A percentile compares a stretch with the other conserved stretches of the same genome.
These are phyloP conservation scores for Sporothrix globosa DNA, from an alignment of 2,329 filamentous ascomycete species.

Conservation along the genomic window DNA sequence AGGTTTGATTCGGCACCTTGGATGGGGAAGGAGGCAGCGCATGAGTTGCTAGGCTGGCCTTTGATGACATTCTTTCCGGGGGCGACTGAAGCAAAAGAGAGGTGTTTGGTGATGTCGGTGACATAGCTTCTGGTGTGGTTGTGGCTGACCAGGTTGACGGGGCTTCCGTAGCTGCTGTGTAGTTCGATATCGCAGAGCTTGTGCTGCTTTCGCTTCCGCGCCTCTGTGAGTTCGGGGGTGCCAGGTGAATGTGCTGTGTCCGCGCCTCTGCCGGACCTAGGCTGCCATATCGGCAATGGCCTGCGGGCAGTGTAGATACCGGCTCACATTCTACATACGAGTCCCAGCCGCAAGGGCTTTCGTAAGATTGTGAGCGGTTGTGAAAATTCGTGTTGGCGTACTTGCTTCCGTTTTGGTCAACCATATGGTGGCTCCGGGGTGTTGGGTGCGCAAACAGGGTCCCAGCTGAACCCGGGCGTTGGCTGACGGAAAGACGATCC, in stretches of 20 bases:
- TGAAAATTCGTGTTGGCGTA: slow-evolving; percentile 14
- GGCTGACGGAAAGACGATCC: neutral
- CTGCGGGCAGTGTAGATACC: neutral
- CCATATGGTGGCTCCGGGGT: neutral
- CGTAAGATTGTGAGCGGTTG: slow-evolving; percentile 30
- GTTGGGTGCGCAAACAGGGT: neutral
- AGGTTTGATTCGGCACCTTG: neutral
- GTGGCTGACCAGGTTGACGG: slow-evolving; percentile 31
- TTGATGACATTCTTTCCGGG: slow-evolving; percentile 10
- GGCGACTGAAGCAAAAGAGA: slow-evolving; percentile 22
- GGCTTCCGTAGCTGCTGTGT: slow-evolving; percentile 26
- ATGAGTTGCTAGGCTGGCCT: neutral
- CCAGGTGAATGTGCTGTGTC: neutral
- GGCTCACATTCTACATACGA: neutral
- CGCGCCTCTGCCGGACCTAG: neutral
- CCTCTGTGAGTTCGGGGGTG: slow-evolving; percentile 10
- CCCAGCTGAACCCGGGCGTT: neutral
- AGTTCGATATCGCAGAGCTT: slow-evolving; percentile 27
- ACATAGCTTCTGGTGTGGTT: slow-evolving; percentile 34
- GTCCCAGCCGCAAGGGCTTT: slow-evolving; percentile 23
- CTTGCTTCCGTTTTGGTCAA: neutral
- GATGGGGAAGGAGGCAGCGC: neutral
- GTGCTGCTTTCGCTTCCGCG: slow-evolving; percentile 35
- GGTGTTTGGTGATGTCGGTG: slow-evolving; percentile 29
- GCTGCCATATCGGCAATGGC: slow-evolving; percentile 20